Percentiles rank a stretch among this genome's conserved stretches.
phyloP scores from a whole-genome alignment of 2,329 filamentous ascomycete genomes.

The Aspergillus pseudotamarii region DNA sequence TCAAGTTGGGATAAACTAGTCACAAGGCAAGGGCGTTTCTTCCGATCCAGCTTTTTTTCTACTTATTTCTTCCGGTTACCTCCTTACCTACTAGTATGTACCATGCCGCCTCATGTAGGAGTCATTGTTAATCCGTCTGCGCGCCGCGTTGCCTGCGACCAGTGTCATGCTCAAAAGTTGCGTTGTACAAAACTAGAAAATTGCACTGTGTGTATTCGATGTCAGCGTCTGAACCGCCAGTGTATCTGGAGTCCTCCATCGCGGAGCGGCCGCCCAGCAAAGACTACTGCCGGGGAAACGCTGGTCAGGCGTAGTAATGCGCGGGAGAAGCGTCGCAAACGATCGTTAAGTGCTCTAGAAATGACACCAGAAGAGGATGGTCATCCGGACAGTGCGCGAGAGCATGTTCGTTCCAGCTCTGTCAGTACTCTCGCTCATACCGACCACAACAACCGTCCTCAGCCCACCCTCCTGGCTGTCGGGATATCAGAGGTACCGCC shows the following conservation, averaged over 20 bases:
- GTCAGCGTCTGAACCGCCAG: background rate
- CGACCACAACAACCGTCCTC: background rate
- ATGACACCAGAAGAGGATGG: background rate
- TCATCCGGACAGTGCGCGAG: background rate
- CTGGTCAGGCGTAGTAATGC: too few relatives aligned
- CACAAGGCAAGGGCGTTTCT: too few relatives aligned
- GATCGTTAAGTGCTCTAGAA: background rate
- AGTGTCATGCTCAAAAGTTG: background rate
- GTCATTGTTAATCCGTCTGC: background rate
- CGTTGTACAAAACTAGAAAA: background rate
- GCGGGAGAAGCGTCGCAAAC: background rate
- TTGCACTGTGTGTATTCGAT: background rate
- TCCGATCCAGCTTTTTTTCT: too few relatives aligned
- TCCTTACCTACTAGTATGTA: background rate
- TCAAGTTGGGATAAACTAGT: too few relatives aligned
- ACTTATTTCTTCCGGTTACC: background rate
- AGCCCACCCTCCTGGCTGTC: background rate
- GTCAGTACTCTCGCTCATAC: background rate
- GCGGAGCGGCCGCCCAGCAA: background rate
- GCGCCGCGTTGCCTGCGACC: background rate
- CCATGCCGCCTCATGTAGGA: background rate
- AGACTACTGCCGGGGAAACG: background rate
- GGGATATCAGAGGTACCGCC: background rate
- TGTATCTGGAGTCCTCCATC: background rate
- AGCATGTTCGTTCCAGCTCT: background rate